These are phyloP conservation scores for Hypericum androsaemum DNA, from an alignment of 345 rosid species.

Conservation along the genomic window DNA sequence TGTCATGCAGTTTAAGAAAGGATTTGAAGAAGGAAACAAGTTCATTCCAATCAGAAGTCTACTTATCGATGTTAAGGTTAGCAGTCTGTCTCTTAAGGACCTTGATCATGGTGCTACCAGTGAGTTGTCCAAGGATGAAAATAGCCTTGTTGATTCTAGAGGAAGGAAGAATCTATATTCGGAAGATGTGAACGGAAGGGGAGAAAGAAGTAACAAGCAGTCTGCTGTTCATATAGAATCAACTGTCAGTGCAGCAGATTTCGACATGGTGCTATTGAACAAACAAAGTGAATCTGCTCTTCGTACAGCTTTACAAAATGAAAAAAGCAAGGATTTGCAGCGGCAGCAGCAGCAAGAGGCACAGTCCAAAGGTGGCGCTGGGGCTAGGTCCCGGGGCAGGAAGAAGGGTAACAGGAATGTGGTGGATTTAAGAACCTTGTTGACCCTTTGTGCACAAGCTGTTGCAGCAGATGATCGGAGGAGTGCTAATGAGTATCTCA, in stretches of 20 bases:
- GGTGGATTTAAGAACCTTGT: conserved; percentile 44
- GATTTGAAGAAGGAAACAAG: conserved; percentile 53
- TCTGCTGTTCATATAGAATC: conserved; percentile 32
- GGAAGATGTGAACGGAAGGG: conserved; percentile 14
- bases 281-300: conserved; percentile 23
- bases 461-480: conserved; percentile 33
- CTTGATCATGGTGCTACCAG: neutral
- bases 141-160: conserved; percentile 9
- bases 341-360: conserved; percentile 9
- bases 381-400: conserved; percentile 31
- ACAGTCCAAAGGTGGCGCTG: conserved; percentile 19
- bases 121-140: too few relatives aligned
- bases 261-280: conserved; percentile 39
- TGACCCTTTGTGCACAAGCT: conserved; percentile 51
- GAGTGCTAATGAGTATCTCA: conserved; percentile 29
- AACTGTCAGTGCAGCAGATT: conserved; percentile 30
- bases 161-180: conserved; percentile 38
- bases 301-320: conserved; percentile 28
- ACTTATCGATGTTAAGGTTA: conserved; percentile 20
- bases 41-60: conserved; percentile 36
- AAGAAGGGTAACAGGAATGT: conserved; percentile 28
- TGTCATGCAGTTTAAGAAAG: conserved; percentile 44
- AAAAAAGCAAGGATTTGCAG: conserved; percentile 14
- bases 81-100: conserved; percentile 21
- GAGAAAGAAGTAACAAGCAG: conserved; percentile 43